Evolutionary conservation across 495 filamentous ascomycete species (phyloP), one percentile per base, ranked within the genome.

Genomic region (Trichodelitschia bisporula): DNA sequence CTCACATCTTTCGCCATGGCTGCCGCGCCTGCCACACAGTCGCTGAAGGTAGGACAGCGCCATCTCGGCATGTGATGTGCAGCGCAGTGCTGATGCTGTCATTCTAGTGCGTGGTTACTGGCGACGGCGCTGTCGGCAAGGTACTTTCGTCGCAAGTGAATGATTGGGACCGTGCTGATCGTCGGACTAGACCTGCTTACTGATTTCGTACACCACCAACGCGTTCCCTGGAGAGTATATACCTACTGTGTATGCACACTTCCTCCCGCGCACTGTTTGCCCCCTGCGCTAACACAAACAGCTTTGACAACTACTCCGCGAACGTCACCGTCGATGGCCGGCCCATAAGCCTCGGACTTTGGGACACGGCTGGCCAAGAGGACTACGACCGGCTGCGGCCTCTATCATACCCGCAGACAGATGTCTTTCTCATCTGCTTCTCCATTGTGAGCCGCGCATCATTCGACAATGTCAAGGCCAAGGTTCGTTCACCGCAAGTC

Each of bases 191-290:
- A 97, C 86, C 61, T 97, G 86, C 59, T 74, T 97, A 34, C 72
- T 97, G 40, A 97, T 97, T 47, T 95, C 86, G 13, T 95, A 95
- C 52, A 95, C 86, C 23, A 97, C 86, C 29, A 97, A 97, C 61
- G 86, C 86, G 24, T 97, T 97, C 52, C 86, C 86, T 11, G 86
- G 86, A 40, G 86, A 97, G 60, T 97, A 97, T 48, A 93, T 97
- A 47, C 86, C 86, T 41, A 97, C 86, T 36, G 89, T 95, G 84
- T 95, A 58, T 61, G 77, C 70, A 32, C 21, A 31, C 28, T 35
- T 35, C 28, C 12, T 26, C 18, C 32, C 35, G 32, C 16, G 18
- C 30, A 14, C 15, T 17, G 26, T 19, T 24, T 25, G 32, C 33
- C 19, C 26, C 14, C 11, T 18, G 24, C 40, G 30, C 33, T 26